phyloP scores from a whole-genome alignment of 257 asterid genomes.

The Solanum gandarillasii region DNA sequence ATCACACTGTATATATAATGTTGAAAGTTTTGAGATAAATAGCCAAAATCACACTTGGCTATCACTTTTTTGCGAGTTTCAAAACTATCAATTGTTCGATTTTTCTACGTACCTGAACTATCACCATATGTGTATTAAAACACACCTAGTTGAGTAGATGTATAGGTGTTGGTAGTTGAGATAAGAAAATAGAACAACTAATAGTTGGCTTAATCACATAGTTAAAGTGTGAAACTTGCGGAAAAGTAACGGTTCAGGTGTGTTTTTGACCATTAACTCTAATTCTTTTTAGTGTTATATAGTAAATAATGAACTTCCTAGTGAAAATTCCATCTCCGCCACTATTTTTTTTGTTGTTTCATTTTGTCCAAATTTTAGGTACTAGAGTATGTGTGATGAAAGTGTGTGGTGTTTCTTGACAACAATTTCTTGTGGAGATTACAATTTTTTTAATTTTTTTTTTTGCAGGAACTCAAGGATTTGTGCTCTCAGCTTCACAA shows the following conservation, averaged over 20 bases:
- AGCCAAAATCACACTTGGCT: neutral
- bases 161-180: neutral
- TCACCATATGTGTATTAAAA: neutral
- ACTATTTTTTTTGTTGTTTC: neutral
- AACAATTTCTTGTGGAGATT: neutral
- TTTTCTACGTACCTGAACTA: neutral
- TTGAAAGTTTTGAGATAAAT: neutral
- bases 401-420: neutral
- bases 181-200: neutral
- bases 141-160: neutral
- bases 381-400: neutral
- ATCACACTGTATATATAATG: neutral
- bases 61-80: neutral
- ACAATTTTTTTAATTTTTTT: neutral
- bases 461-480: constrained; percentile 48
- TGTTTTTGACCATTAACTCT: neutral
- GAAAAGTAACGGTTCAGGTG: neutral
- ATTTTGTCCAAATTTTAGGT: neutral
- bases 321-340: neutral
- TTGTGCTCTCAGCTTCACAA: constrained; percentile 51
- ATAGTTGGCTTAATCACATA: neutral
- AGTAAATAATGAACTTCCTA: neutral
- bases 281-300: neutral
- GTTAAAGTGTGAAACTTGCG: neutral
- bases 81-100: neutral